Evolutionary conservation across 208 protist genomes (phyloP).

Genomic region (Crithidia brevicula): DNA sequence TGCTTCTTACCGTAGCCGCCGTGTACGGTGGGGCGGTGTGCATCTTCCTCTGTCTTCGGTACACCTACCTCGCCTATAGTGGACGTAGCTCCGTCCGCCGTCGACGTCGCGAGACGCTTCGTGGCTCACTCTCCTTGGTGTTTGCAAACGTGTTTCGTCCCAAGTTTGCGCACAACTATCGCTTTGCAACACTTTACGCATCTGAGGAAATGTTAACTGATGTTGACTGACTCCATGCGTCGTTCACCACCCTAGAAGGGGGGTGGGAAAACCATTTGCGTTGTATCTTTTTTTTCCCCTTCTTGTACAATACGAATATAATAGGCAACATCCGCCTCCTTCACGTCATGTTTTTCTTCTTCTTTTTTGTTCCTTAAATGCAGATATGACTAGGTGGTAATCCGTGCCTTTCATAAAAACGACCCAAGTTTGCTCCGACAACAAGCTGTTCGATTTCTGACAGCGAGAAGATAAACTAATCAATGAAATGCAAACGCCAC

Average conservation of each 20-base stretch:
- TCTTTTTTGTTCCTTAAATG: too few relatives aligned
- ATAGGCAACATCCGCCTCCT: too few relatives aligned
- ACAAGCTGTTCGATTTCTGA: too few relatives aligned
- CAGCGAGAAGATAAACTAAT: too few relatives aligned
- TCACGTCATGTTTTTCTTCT: too few relatives aligned
- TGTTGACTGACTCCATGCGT: not conserved
- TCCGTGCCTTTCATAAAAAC: too few relatives aligned
- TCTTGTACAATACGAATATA: too few relatives aligned
- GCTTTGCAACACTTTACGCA: not conserved
- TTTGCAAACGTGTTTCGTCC: slow-evolving; percentile 32
- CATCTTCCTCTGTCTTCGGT: slow-evolving; percentile 22
- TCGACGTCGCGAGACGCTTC: slow-evolving; percentile 16
- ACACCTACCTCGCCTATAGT: slow-evolving; percentile 17
- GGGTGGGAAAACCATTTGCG: not conserved
- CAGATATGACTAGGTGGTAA: too few relatives aligned
- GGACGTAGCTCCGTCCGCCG: slow-evolving; percentile 35
- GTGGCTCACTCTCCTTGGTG: slow-evolving; percentile 21
- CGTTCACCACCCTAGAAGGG: too few relatives aligned
- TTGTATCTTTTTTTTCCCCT: not conserved
- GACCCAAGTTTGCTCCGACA: too few relatives aligned
- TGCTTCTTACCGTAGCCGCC: slow-evolving; percentile 14
- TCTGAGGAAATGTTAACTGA: not conserved
- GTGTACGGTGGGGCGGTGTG: slow-evolving; percentile 19
- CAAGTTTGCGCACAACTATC: slow-evolving; percentile 24
- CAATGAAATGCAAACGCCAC: too few relatives aligned